Percentiles rank a stretch among this genome's conserved stretches.
phyloP scores from a whole-genome alignment of 192 early-diverging fungal species.

The Linnemannia elongata region DNA sequence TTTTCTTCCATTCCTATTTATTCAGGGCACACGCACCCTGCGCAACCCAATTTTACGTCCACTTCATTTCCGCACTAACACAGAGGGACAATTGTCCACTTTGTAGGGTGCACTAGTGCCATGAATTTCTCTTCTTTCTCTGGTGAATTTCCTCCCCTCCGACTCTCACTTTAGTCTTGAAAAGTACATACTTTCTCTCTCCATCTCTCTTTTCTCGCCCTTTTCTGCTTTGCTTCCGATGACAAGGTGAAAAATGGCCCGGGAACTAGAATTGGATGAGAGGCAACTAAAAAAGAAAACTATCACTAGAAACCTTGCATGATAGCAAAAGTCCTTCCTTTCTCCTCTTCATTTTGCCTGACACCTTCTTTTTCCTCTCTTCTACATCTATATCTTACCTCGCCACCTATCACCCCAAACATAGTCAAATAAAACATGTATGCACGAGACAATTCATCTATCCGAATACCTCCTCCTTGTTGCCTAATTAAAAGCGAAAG shows the following conservation, averaged over 20 bases:
- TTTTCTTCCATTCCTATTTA: not conserved
- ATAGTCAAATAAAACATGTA: not conserved
- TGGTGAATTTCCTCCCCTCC: not conserved
- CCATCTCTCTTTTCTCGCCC: not conserved
- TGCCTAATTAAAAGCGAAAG: too few species aligned
- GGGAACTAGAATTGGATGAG: not conserved
- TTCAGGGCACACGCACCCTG: constrained; percentile 1
- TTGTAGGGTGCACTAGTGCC: not conserved
- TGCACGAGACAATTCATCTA: not conserved
- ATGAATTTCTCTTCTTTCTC: not conserved
- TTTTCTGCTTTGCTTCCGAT: not conserved
- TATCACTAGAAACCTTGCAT: constrained; percentile 5
- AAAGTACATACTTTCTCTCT: not conserved
- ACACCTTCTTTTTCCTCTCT: not conserved
- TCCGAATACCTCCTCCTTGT: not conserved
- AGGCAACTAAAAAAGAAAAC: not conserved
- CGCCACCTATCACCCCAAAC: too few species aligned
- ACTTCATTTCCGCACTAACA: too few species aligned
- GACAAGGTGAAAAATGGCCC: not conserved
- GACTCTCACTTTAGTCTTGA: not conserved
- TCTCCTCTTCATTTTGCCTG: not conserved
- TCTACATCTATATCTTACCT: not conserved
- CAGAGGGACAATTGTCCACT: not conserved
- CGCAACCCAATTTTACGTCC: too few species aligned
- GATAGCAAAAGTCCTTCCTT: not conserved